phyloP scores from a whole-genome alignment of 306 rosid genomes.

The Quercus variabilis region DNA sequence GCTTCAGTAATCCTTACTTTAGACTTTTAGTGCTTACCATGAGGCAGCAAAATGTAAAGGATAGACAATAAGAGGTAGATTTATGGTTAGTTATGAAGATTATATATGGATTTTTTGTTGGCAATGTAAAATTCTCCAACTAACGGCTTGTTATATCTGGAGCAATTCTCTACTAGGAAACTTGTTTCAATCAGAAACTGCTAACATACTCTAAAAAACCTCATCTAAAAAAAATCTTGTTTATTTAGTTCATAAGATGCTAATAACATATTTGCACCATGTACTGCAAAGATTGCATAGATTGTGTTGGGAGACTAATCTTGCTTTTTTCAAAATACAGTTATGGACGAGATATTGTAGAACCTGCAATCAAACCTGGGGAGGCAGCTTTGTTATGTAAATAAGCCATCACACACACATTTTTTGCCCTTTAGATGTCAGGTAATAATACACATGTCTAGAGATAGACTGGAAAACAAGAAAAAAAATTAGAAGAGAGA shows the following conservation, averaged over 20 bases:
- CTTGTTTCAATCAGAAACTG: background rate
- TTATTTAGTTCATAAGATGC: background rate
- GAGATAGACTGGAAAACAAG: background rate
- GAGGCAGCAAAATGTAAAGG: background rate
- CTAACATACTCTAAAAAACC: background rate
- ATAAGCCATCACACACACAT: background rate
- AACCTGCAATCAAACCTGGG: constrained; percentile 91
- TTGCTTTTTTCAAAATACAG: constrained; percentile 37
- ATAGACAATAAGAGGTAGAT: background rate
- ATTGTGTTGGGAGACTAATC: constrained; percentile 13
- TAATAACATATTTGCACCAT: background rate
- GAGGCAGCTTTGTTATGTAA: constrained; percentile 71
- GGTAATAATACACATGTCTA: background rate
- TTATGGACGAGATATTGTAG: constrained; percentile 80
- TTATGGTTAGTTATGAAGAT: background rate
- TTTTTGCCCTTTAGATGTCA: background rate
- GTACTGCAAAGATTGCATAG: background rate
- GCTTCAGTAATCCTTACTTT: background rate
- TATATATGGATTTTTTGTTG: background rate
- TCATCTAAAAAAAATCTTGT: background rate
- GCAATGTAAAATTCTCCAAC: background rate
- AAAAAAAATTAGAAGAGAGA: background rate
- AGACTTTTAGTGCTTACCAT: background rate
- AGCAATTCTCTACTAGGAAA: background rate
- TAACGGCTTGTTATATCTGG: background rate